Base-by-base conservation (phyloP, 441 rosid genomes). In the Metrosideros polymorpha region DNA sequence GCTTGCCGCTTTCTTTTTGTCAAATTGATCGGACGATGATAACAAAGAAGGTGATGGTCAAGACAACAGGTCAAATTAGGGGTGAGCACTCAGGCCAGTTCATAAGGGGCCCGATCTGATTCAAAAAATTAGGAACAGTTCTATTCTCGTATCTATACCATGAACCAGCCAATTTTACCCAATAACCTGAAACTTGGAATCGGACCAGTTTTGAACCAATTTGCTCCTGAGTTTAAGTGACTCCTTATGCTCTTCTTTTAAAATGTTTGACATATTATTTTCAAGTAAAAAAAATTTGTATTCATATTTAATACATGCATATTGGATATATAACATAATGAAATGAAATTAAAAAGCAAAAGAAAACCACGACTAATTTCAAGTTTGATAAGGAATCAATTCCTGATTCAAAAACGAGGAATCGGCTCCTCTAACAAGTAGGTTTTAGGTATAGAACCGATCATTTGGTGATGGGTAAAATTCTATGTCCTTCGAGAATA, bases 341-440 rank as follows among this genome's bases (percentile, higher is more conserved):
- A n/a, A n/a, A n/a, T n/a, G n/a, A n/a, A n/a, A n/a, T n/a, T n/a
- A 12, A 57, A 57, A n/a, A 0, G 15, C 27, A 57, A n/a, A 8
- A 12, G n/a, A 57, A 27, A n/a, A 18, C 32, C 19, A 7, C 32
- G 3, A 13, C 27, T 5, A 0, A 6, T 29, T 13, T 3, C 2
- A 12, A 5, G 51, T 0, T 49, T 3, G 12, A 49, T 5, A 12
- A 3, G 15, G 51, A n/a, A 15, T 4, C 51, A 15, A 15, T 13
- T 13, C 51, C 1, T 1, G 4, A 0, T 59, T 14, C 9, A 7
- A 2, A 59, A 29, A 14, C n/a, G n/a, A n/a, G n/a, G n/a, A n/a
- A n/a, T n/a, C n/a, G n/a, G n/a, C n/a, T n/a, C n/a, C n/a, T n/a
- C n/a, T n/a, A n/a, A n/a, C n/a, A n/a, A n/a, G n/a, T n/a, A n/a